phyloP scores from a whole-genome alignment of 2,329 filamentous ascomycete species.

The Stemphylium lycopersici region DNA sequence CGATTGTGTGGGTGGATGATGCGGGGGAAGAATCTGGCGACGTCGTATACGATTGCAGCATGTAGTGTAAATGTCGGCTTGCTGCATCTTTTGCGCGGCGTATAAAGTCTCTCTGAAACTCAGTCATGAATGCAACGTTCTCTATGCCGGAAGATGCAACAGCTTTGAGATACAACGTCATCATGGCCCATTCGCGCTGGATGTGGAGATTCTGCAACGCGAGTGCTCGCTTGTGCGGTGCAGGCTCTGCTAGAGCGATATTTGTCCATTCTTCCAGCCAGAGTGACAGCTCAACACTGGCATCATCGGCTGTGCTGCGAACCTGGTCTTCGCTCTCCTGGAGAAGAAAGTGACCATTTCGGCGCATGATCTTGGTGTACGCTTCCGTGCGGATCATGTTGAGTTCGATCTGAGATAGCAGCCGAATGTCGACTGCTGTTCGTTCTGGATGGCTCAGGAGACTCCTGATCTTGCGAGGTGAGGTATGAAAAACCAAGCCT shows the following conservation, averaged over 20 bases:
- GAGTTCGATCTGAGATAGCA: slow-evolving; percentile 61
- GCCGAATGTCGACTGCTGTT: slow-evolving; percentile 57
- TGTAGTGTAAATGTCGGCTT: slow-evolving; percentile 57
- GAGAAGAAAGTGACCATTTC: slow-evolving; percentile 9
- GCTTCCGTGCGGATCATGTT: slow-evolving; percentile 50
- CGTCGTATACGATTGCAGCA: slow-evolving; percentile 43
- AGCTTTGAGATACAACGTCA: slow-evolving; percentile 60
- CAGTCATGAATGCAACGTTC: slow-evolving; percentile 59
- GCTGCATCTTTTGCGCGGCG: slow-evolving; percentile 59
- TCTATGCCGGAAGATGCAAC: slow-evolving; percentile 57
- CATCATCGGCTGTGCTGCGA: slow-evolving; percentile 27
- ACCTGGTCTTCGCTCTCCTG: slow-evolving; percentile 27
- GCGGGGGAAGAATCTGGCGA: slow-evolving; percentile 26
- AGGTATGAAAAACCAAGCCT: slow-evolving; percentile 45
- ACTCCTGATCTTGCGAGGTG: slow-evolving; percentile 54
- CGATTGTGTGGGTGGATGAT: slow-evolving; percentile 7
- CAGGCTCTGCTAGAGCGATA: slow-evolving; percentile 29
- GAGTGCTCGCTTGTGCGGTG: slow-evolving; percentile 19
- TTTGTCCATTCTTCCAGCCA: slow-evolving; percentile 53
- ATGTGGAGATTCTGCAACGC: slow-evolving; percentile 56
- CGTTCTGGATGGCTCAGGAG: slow-evolving; percentile 53
- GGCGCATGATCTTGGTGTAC: slow-evolving; percentile 29
- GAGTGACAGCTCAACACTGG: slow-evolving; percentile 35
- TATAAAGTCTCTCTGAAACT: slow-evolving; percentile 56
- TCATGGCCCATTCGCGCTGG: slow-evolving; percentile 61